Base-by-base conservation (phyloP, 257 asterid species). In the Osmanthus fragrans region DNA sequence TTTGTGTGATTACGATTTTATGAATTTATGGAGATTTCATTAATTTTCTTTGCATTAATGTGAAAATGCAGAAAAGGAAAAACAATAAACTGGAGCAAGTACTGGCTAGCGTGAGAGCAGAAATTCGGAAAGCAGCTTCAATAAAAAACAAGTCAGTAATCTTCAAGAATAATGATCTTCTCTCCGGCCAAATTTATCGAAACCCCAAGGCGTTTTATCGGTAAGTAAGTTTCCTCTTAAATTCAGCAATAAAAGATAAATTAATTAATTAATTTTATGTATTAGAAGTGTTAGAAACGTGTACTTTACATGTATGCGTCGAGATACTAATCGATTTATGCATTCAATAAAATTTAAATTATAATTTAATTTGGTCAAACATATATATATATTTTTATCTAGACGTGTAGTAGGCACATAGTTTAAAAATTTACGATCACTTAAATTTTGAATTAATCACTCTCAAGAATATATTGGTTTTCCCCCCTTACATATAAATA, bases 21-120 rank as follows among this genome's bases (percentile, higher is more conserved):
- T 45, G 54, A 45, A 45, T 11, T 11, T 45, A 12, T 45, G 5
- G 54, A 45, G 19, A 45, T 11, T 45, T 3, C 54, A 12, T 45
- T 4, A 45, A 45, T 45, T 12, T 11, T 11, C 54, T 45, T 45
- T 13, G 7, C 54, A 13, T 45, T 45, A 45, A 45, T 45, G 54
- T 45, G 19, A 13, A 13, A 45, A 13, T 45, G n/a, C 19, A 45
- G 54, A 45, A 13, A 45, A 45, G 5, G 54, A 15, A 15, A 45
- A 45, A 45, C 39, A 78, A 65, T 71, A 78, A 77, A 71, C 42
- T 86, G 90, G 98, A 94, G 88, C 88, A 81, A 69, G 98, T 94
- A 81, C 82, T 94, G 77, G 91, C 97, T 0, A 74, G 82, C 82
- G 92, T 96, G 27, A 80, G 97, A 87, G 86, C 87, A 64, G 88